Base-by-base conservation (phyloP, 768 basidiomycete genomes). In the Boletellus sp. region DNA sequence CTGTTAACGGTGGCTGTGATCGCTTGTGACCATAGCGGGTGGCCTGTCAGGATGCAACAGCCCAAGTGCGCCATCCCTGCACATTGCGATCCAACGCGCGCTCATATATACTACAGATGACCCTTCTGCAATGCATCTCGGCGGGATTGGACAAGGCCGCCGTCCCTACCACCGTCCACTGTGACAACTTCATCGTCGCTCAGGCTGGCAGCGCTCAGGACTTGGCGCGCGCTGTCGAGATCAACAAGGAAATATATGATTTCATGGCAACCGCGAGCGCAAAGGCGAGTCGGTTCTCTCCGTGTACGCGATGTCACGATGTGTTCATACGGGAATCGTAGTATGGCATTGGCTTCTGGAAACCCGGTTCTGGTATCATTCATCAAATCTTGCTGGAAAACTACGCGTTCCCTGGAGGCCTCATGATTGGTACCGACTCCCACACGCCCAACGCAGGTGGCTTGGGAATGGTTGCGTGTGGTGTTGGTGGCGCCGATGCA, bases 311-410 rank as follows among this genome's bases (percentile, higher is more conserved):
- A 28, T 11, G 15, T 3, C 10, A 1, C 4, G 3, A 19, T 31
- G 16, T 6, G 19, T 31, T 59, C 22, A 56, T 42, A 38, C 20
- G 43, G 48, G 3, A 9, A 19, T 48, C 7, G 31, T 40, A 92
- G 87, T 99, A 97, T 70, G 94, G 94, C 68, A 93, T 98, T 60
- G 95, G 95, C 55, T 99, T 99, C 80, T 99, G 95, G 95, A 92
- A 87, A 75, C 94, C 95, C 41, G 95, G 96, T 61, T 94, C 93
- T 62, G 95, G 95, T 74, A 99, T 99, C 71, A 97, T 99, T 59
- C 92, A 94, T 72, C 94, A 98, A 75, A 98, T 98, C 66, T 93
- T 99, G 67, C 81, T 98, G 63, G 95, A 99, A 72, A 97, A 98
- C 79, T 98, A 99, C 70, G 96, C 94, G 4, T 94, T 97, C 84